Evolutionary conservation across 2,329 filamentous ascomycete species (phyloP).

Genomic region (Exophiala lecanii-corni): DNA sequence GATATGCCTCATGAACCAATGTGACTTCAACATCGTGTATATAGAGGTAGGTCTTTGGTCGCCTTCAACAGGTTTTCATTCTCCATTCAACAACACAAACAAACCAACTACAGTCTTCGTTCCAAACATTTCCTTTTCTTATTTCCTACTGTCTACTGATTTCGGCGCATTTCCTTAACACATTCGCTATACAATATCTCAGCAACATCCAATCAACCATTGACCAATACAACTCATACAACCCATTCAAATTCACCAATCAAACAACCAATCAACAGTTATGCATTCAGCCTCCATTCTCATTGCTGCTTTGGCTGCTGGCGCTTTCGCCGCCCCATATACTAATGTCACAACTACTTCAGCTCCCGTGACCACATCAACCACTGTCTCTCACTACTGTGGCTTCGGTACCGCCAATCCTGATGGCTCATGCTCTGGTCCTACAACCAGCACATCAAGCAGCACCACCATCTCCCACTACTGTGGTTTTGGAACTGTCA

Average conservation of each 20-base stretch:
- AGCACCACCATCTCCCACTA: background rate
- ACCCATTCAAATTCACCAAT: background rate
- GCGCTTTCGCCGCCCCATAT: background rate
- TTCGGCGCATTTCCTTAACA: background rate
- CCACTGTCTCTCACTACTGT: slow-evolving; percentile 1
- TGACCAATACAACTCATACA: background rate
- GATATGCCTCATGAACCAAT: no score
- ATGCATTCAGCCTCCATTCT: background rate
- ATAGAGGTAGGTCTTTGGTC: background rate
- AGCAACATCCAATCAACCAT: background rate
- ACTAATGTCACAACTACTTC: background rate
- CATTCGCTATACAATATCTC: background rate
- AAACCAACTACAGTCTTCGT: background rate
- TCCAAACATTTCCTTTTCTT: background rate
- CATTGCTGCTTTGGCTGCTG: slow-evolving; percentile 1
- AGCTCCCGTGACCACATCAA: background rate
- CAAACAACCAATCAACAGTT: background rate
- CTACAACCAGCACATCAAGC: background rate
- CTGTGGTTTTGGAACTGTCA: background rate
- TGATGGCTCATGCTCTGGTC: background rate
- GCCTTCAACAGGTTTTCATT: background rate
- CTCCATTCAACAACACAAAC: background rate
- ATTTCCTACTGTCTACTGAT: background rate
- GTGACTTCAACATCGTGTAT: background rate
- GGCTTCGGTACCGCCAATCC: slow-evolving; percentile 2